These are phyloP conservation scores for Xylaria acuta DNA, from an alignment of 495 filamentous ascomycete genomes.

Conservation along the genomic window DNA sequence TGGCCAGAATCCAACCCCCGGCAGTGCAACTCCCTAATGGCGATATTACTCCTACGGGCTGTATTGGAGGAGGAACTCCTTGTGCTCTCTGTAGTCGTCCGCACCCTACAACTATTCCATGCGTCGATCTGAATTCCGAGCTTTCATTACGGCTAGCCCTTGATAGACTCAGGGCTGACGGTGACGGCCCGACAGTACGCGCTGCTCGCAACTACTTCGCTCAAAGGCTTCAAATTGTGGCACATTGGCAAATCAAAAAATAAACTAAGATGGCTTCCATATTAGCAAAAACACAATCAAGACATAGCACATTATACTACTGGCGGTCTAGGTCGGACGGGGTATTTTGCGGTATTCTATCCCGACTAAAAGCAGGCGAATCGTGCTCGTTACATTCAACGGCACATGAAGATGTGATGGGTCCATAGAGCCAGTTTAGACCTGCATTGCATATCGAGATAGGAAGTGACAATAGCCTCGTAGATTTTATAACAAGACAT, in stretches of 20 bases:
- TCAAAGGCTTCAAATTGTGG: slow-evolving; percentile 27
- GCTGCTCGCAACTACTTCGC: slow-evolving; percentile 22
- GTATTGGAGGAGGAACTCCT: slow-evolving; percentile 19
- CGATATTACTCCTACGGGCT: slow-evolving; percentile 10
- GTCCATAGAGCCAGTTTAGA: not conserved
- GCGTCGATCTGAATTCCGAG: slow-evolving; percentile 43
- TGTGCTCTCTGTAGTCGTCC: slow-evolving; percentile 43
- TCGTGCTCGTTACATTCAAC: not conserved
- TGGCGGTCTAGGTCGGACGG: not conserved
- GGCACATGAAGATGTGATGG: not conserved
- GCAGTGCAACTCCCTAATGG: slow-evolving; percentile 25
- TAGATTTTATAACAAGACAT: not conserved
- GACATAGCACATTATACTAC: not conserved
- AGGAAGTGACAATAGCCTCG: not conserved
- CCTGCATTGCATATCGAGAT: not conserved
- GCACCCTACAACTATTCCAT: slow-evolving; percentile 37
- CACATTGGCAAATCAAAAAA: not conserved
- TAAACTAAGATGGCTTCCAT: not conserved
- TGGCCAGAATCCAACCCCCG: not conserved
- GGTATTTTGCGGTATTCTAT: not conserved
- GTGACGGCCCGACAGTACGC: not conserved
- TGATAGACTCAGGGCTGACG: slow-evolving; percentile 32
- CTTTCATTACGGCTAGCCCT: slow-evolving; percentile 39
- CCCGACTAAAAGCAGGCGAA: not conserved
- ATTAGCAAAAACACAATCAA: not conserved